Percentiles rank a stretch among this genome's conserved stretches.
These are phyloP conservation scores for Magnusiomyces magnusii DNA, from an alignment of 1,139 yeast genomes.

Conservation along the genomic window DNA sequence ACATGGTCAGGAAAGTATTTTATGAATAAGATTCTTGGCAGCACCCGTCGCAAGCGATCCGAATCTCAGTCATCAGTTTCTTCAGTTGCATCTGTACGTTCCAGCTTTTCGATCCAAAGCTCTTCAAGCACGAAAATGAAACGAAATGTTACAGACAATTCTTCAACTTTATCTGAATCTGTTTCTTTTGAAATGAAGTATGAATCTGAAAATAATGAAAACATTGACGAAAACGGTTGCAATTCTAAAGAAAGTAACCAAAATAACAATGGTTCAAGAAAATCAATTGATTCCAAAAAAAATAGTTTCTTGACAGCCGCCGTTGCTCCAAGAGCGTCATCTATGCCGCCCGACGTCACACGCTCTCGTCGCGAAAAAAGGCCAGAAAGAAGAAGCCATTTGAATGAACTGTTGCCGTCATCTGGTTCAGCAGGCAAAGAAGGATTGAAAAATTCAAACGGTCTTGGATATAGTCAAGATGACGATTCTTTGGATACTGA, in stretches of 20 bases:
- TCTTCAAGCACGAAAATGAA: neutral
- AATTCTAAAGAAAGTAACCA: neutral
- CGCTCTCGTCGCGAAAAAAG: neutral
- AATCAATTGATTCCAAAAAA: neutral
- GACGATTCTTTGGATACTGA: slow-evolving; percentile 7
- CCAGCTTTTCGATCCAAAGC: neutral
- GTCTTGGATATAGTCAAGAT: too few relatives aligned
- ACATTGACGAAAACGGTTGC: neutral
- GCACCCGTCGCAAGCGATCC: slow-evolving; percentile 3
- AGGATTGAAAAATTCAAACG: neutral
- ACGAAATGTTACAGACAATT: neutral
- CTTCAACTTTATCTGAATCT: neutral
- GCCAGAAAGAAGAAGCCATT: neutral
- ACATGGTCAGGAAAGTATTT: neutral
- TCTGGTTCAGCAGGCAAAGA: neutral
- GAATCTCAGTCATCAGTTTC: slow-evolving; percentile 1
- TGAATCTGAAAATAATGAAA: neutral
- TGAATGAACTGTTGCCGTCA: neutral
- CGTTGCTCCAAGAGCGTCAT: neutral
- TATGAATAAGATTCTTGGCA: slow-evolving; percentile 2
- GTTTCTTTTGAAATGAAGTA: neutral
- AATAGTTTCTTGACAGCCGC: neutral
- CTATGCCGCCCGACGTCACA: neutral
- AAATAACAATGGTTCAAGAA: neutral
- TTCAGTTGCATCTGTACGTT: slow-evolving; percentile 6